phyloP scores from a whole-genome alignment of 2,329 filamentous ascomycete species.

The Clarireedia sp. region DNA sequence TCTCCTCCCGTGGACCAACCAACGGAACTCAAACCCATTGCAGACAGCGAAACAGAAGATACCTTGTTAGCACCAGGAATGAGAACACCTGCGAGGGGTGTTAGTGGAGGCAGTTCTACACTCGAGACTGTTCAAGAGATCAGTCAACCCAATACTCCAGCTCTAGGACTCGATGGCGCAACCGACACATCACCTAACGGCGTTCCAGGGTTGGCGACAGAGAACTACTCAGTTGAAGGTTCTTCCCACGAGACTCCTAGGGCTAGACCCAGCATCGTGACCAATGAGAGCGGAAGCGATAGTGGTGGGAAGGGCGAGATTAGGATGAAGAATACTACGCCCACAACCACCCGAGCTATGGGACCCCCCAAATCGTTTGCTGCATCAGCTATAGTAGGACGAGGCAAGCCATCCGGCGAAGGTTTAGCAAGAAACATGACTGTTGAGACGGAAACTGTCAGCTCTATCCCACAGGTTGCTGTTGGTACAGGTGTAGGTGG shows the following conservation, averaged over 20 bases:
- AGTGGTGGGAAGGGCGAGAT: slow-evolving; percentile 48
- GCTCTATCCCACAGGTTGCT: slow-evolving; percentile 77
- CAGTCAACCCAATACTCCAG: slow-evolving; percentile 67
- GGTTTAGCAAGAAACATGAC: slow-evolving; percentile 87
- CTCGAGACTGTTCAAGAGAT: slow-evolving; percentile 90
- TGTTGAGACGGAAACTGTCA: slow-evolving; percentile 93
- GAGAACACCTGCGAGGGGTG: slow-evolving; percentile 52
- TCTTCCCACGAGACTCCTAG: slow-evolving; percentile 33
- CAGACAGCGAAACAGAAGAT: slow-evolving; percentile 25
- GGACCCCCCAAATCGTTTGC: slow-evolving; percentile 56
- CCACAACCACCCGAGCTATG: slow-evolving; percentile 39
- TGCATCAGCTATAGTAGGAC: slow-evolving; percentile 50
- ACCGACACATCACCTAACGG: slow-evolving; percentile 39
- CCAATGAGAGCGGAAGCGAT: slow-evolving; percentile 57
- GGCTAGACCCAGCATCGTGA: slow-evolving; percentile 37
- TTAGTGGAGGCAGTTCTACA: slow-evolving; percentile 51
- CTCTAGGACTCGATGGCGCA: slow-evolving; percentile 38
- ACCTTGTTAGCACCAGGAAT: slow-evolving; percentile 36
- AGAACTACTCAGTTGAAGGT: slow-evolving; percentile 28
- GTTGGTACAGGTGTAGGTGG: slow-evolving; percentile 62
- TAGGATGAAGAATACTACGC: slow-evolving; percentile 30
- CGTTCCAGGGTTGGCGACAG: slow-evolving; percentile 40
- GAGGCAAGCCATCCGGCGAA: slow-evolving; percentile 60
- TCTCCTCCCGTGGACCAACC: slow-evolving; percentile 34
- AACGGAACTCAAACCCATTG: slow-evolving; percentile 17